Conservation (phyloP, 2,329 filamentous ascomycete species). For the Dichotomopilus funicola region DNA sequence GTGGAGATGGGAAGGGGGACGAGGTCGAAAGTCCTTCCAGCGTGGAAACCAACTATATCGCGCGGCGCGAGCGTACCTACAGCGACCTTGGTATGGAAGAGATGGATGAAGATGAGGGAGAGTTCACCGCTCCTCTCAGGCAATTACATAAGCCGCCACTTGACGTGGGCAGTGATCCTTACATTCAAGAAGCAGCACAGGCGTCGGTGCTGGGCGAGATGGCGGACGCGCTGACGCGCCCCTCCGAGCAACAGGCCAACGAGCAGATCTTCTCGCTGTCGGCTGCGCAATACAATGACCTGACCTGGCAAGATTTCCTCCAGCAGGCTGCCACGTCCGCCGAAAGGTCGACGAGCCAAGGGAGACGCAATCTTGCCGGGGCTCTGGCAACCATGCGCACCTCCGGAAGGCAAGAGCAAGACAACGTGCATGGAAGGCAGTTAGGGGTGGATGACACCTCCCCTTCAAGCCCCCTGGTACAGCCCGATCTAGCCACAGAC, state of each 20-base stretch:
- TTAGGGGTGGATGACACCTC: too few species aligned
- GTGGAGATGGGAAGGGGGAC: neutral
- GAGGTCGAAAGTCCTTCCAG: neutral
- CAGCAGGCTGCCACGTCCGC: constrained; percentile 43
- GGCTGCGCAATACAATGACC: constrained; percentile 78
- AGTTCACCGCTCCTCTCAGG: too few species aligned
- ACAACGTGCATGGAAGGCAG: too few species aligned
- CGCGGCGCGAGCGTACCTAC: too few species aligned
- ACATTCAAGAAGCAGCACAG: too few species aligned
- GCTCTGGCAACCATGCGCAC: constrained; percentile 73
- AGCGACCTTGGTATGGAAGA: too few species aligned
- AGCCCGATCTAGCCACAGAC: too few species aligned
- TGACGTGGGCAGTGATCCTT: too few species aligned
- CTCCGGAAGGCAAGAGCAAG: constrained; percentile 28
- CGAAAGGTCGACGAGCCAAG: constrained; percentile 51
- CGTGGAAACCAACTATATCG: too few species aligned
- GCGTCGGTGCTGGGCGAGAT: constrained; percentile 59
- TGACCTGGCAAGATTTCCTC: constrained; percentile 69
- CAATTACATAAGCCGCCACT: too few species aligned
- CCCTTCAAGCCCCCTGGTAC: too few species aligned
- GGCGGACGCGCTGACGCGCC: constrained; percentile 62
- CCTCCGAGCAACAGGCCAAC: constrained; percentile 77
- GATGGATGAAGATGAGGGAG: too few species aligned
- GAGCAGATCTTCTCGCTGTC: constrained; percentile 85
- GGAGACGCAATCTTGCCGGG: constrained; percentile 70